Base-by-base conservation (phyloP, 148 eudicot species). In the Rhododendron simsii region DNA sequence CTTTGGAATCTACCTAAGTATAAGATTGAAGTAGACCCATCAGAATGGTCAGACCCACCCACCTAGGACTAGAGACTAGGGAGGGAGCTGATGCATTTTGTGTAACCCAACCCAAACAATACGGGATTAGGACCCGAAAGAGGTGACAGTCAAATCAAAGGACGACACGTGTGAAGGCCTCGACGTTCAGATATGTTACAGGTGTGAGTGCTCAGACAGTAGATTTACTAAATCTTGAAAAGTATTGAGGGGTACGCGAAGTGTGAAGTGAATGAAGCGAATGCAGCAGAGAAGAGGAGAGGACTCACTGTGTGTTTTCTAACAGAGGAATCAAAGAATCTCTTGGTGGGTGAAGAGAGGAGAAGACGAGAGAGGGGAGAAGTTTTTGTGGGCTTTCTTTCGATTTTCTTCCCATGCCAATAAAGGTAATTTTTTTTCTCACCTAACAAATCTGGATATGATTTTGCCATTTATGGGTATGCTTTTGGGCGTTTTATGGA, bases 251-350 rank as follows among this genome's bases (percentile, higher is more conserved):
- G 84, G 16, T 33, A 23, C 35, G 73, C 16, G 84, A 61, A 82
- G 74, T 82, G 84, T 35, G 84, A 63, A 82, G 84, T 53, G 83
- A 10, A 61, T 3, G 67, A 30, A 57, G 83, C 84, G 39, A 81
- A 81, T 57, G 63, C 55, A 51, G 83, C 45, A 51, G 83, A 53
- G 57, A 16, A 26, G 30, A 48, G 59, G 47, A 20, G 47, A 5
- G 48, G 16, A 57, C 18, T 9, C 45, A 9, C 11, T 37, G 44
- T 74, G 78, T 16, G 74, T 63, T 81, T 86, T 4, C 81, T 50
- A 28, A 82, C 85, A 14, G 71, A 41, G 63, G 81, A 81, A 86
- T 82, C 88, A 82, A 86, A 59, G 88, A 80, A 87, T 84, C 86
- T 79, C n/a, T 84, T 82, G 85, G 85, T 47, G 78, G 85, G 44